Evolutionary conservation across 2,329 filamentous ascomycete species (phyloP), one percentile per base, ranked within the genome.

Genomic region (Pseudogymnoascus sp.): DNA sequence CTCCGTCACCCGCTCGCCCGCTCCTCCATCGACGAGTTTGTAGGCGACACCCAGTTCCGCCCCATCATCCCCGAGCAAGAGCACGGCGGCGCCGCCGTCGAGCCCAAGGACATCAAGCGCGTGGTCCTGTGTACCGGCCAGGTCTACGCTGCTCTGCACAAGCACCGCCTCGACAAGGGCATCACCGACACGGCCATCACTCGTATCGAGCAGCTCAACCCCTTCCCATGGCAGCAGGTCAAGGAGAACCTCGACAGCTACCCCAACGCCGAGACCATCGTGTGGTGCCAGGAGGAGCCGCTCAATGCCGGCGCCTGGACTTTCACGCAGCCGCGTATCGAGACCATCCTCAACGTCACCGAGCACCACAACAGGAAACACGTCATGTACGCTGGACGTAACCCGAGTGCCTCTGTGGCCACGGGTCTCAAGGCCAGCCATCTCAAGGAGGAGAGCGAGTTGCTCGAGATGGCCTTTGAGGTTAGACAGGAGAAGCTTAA

Each of bases 211-310:
- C 95, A 99, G 80, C 85, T 99, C 65, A 93, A 99, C 81, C 95
- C 95, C 72, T 99, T 99, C 90, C 95, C 95, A 61, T 99, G 95
- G 93, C 87, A 93, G 71, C 92, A 95, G 78, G 86, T 99, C 63
- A 91, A 90, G 81, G 93, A 97, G 77, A 97, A 97, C 81, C 84
- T 99, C 62, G 93, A 99, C 81, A 86, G 81, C 77, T 99, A 99
- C 82, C 91, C 93, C 75, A 99, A 99, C 77, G 93, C 93, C 71
- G 91, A 97, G 84, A 93, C 92, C 68, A 92, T 99, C 69, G 92
- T 99, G 67, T 99, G 93, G 93, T 88, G 86, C 70, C 95, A 99
- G 79, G 95, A 99, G 77, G 95, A 99, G 81, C 95, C 95, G 33
- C 85, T 99, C 65, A 99, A 99, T 75, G 95, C 95, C 7, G 95